phyloP scores from a whole-genome alignment of 805 yeast genomes.

The Brettanomyces custersianus region DNA sequence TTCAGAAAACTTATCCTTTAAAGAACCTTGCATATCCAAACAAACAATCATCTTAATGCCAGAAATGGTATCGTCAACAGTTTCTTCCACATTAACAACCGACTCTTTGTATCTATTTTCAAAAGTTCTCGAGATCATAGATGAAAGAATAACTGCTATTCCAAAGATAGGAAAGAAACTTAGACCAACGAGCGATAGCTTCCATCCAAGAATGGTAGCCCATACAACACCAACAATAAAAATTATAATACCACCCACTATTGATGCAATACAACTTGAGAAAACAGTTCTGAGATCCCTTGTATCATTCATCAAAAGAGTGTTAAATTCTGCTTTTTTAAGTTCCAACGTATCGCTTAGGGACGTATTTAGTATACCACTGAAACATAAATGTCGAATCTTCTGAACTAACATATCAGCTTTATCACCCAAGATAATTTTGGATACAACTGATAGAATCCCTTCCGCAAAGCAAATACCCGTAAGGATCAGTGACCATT shows the following conservation, averaged over 20 bases:
- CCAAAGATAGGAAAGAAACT: slow-evolving; percentile 67
- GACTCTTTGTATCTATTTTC: slow-evolving; percentile 54
- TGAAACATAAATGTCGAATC: slow-evolving; percentile 42
- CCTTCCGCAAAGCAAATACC: slow-evolving; percentile 61
- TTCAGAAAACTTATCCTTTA: slow-evolving; percentile 29
- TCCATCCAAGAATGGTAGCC: slow-evolving; percentile 82
- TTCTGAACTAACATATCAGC: slow-evolving; percentile 61
- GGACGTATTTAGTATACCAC: slow-evolving; percentile 40
- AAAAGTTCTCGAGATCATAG: slow-evolving; percentile 27
- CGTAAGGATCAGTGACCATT: slow-evolving; percentile 65
- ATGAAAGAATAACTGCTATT: slow-evolving; percentile 23
- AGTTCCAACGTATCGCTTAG: slow-evolving; percentile 41
- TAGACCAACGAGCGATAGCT: slow-evolving; percentile 71
- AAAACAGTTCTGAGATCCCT: slow-evolving; percentile 66
- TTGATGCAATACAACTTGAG: slow-evolving; percentile 49
- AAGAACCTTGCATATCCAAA: slow-evolving; percentile 42
- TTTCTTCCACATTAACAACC: slow-evolving; percentile 46
- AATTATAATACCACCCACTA: slow-evolving; percentile 45
- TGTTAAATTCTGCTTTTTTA: slow-evolving; percentile 45
- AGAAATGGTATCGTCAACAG: slow-evolving; percentile 40
- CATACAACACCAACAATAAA: slow-evolving; percentile 59
- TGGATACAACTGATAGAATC: slow-evolving; percentile 39
- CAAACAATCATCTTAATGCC: slow-evolving; percentile 59
- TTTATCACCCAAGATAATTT: slow-evolving; percentile 40
- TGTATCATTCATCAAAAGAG: slow-evolving; percentile 71